Evolutionary conservation across 108 stramenopile genomes (phyloP), one percentile per base, ranked within the genome.

Genomic region (Cyclostephanos tholiformis): DNA sequence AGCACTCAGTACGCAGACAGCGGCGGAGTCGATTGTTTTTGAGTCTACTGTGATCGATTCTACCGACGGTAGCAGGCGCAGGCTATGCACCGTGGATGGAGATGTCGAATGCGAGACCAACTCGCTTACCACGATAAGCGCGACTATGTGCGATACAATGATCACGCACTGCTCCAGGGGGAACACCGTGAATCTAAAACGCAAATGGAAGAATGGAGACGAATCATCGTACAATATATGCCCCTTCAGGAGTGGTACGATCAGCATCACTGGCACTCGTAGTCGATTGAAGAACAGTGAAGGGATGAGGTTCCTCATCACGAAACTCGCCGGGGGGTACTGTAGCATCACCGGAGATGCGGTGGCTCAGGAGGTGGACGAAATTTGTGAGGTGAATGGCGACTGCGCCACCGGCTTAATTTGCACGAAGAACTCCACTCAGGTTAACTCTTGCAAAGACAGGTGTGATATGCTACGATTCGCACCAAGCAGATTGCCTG

Each of bases 161-260:
- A 32, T 66, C 7, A 5, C 0, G 4, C 22, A 48, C 30, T 66
- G 65, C 27, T 13, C 25, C 11, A 19, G 46, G n/a, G 65, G 65
- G 23, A 66, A 66, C 35, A 66, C 49, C 0, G 65, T 66, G 4
- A 27, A 48, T 66, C 30, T 50, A 36, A 29, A 30, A 32, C 65
- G 65, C 22, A 66, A 48, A 6, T 66, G 65, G 65, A 66, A 41
- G 65, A 66, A 50, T 66, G 65, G 65, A n/a, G 65, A 51, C 5
- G 19, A 7, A 7, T 50, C 65, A 32, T 52, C n/a, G 1, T 36
- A 36, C 65, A 66, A 66, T 48, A 26, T 66, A 48, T 66, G 65
- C 25, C 65, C 65, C 44, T 51, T 35, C 30, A 49, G 19, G 39
- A 49, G 20, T 13, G 65, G 65, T 41, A 29, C 25, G 2, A 17